Evolutionary conservation across 2,329 filamentous ascomycete genomes (phyloP).

Genomic region (Bipolaris bicolor): DNA sequence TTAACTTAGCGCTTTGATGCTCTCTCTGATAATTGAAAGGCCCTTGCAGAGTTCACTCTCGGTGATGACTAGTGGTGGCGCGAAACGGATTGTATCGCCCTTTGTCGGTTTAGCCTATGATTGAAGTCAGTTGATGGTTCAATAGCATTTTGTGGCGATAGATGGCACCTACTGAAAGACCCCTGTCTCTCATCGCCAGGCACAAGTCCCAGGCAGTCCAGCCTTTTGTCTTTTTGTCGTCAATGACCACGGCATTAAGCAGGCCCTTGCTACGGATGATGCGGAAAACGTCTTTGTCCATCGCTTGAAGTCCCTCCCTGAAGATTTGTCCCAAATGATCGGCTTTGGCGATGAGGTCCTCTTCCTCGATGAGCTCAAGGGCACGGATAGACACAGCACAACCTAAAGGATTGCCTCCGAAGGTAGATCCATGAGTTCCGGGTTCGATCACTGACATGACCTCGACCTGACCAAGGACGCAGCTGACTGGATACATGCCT

Average conservation of each 20-base stretch:
- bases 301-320: constrained; percentile 74
- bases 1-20: constrained; percentile 71
- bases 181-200: constrained; percentile 93
- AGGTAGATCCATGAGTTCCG: constrained; percentile 97
- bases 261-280: constrained; percentile 89
- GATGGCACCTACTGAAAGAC: constrained; percentile 72
- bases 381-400: constrained; percentile 95
- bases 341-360: constrained; percentile 82
- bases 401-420: constrained; percentile 93
- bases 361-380: constrained; percentile 90
- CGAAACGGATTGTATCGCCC: constrained; percentile 96
- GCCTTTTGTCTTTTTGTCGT: constrained; percentile 83
- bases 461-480: constrained; percentile 84
- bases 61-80: constrained; percentile 93
- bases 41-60: constrained; percentile 83
- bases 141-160: no score
- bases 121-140: constrained; percentile 47
- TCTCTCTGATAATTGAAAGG: constrained; percentile 78
- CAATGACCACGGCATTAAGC: constrained; percentile 94
- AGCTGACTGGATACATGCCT: constrained; percentile 98
- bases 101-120: constrained; percentile 94
- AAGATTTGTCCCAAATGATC: constrained; percentile 82
- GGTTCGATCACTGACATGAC: constrained; percentile 96
- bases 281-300: constrained; percentile 81
- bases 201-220: constrained; percentile 96